A percentile compares a stretch with the other conserved stretches of the same genome.
Conservation (phyloP, 192 early-diverging fungal genomes). For the Mortierella claussenii region DNA sequence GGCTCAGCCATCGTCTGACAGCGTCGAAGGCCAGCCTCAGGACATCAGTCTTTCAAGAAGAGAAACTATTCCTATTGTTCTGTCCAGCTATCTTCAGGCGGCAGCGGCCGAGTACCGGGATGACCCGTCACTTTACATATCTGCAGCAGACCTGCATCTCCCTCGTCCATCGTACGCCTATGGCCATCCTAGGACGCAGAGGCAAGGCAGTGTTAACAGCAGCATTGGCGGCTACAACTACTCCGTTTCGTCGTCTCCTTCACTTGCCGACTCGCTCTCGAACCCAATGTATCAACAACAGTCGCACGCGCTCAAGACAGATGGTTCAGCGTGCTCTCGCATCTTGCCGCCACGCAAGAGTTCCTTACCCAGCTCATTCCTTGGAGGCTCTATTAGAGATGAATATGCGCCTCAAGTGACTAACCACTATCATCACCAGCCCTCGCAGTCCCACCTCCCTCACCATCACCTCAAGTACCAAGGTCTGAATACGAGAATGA, state of each 20-base stretch:
- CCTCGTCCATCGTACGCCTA: constrained; percentile 36
- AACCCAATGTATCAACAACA: constrained; percentile 51
- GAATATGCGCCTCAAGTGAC: neutral
- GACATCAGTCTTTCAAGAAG: constrained; percentile 7
- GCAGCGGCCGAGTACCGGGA: neutral
- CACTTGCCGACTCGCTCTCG: constrained; percentile 47
- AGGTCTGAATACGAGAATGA: neutral
- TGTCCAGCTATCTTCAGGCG: constrained; percentile 26
- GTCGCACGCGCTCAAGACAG: constrained; percentile 2
- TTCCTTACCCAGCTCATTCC: constrained; percentile 19
- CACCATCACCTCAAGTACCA: neutral
- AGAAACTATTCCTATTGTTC: constrained; percentile 37
- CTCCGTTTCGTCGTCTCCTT: constrained; percentile 38
- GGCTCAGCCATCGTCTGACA: too few relatives aligned
- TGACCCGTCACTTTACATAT: neutral
- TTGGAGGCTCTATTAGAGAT: constrained; percentile 3
- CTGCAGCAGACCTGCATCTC: constrained; percentile 18
- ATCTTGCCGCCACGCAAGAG: constrained; percentile 23
- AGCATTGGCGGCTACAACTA: constrained; percentile 42
- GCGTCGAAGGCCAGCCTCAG: neutral
- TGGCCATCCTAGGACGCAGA: constrained; percentile 31
- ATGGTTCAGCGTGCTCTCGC: neutral
- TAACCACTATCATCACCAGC: neutral
- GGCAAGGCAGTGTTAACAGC: constrained; percentile 47
- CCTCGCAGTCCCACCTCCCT: neutral